Base-by-base conservation (phyloP, 2,329 filamentous ascomycete species). In the Penicillium sp. region DNA sequence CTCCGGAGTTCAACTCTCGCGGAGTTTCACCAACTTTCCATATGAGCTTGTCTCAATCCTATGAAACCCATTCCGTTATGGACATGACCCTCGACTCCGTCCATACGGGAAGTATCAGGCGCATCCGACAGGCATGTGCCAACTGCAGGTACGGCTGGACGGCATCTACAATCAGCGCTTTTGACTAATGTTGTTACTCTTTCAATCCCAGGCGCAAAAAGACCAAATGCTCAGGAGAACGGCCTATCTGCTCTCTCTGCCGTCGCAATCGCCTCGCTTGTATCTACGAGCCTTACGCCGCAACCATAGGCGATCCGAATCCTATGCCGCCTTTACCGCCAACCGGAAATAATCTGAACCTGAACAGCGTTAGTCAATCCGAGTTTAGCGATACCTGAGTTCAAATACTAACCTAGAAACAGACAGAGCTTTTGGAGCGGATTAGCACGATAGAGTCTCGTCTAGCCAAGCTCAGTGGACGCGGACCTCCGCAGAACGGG, bases 81-180 rank as follows among this genome's bases (percentile, higher is more conserved):
- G 50, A 51, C 4, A 47, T 53, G 50, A 42, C 46, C 18, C 16
- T 49, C n/a, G 53, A 56, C 16, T 42, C 47, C 12, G 26, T 49
- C 12, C 48, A 54, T 13, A 28, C 26, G 5, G 42, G 42, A 8
- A 45, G 50, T 6, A 52, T 58, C 39, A 66, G 63, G 57, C 63
- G 65, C n/a, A 65, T 65, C 23, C 62, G 65, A 23, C 65, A 65
- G 43, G 65, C 65, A 6, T 67, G 65, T 42, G 61, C 61, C 13
- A 65, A 60, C 36, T 67, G 65, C 56, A 57, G 65, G 65, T 67
- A 56, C 7, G 56, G 54, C 18, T 29, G n/a, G 43, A 16, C 3
- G 16, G 4, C 15, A 23, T 16, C 10, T 12, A 6, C 21, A 7
- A 42, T 42, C 15, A n/a, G 21, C 38, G 6, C 31, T 16, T 16